These are phyloP conservation scores for Alternaria panax DNA, from an alignment of 2,329 filamentous ascomycete species.

Conservation along the genomic window DNA sequence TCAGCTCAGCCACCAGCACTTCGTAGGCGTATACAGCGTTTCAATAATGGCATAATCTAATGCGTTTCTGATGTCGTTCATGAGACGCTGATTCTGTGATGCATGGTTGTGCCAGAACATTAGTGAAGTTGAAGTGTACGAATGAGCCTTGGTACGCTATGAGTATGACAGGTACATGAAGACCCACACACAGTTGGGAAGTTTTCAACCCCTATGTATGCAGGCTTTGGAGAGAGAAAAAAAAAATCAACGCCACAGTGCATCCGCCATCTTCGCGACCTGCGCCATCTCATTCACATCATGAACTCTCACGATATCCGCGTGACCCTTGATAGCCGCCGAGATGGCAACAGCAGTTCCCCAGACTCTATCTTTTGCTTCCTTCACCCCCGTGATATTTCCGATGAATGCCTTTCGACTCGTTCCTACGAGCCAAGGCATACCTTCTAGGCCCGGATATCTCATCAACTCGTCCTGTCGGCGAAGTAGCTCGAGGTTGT, in stretches of 20 bases:
- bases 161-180: neutral
- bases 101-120: neutral
- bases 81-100: neutral
- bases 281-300: conserved; percentile 86
- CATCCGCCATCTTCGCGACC: conserved; percentile 87
- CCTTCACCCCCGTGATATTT: conserved; percentile 75
- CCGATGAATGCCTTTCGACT: conserved; percentile 93
- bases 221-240: too few species aligned
- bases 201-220: neutral
- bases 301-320: conserved; percentile 91
- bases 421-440: conserved; percentile 89
- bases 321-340: conserved; percentile 84
- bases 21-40: conserved; percentile 10
- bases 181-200: too few species aligned
- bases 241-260: conserved; percentile 71
- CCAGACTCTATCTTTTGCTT: conserved; percentile 75
- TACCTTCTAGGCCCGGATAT: conserved; percentile 63
- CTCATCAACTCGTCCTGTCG: conserved; percentile 65
- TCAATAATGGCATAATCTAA: conserved; percentile 19
- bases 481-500: conserved; percentile 83
- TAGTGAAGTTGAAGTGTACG: neutral
- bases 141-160: neutral
- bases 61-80: conserved; percentile 2
- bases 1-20: conserved; percentile 35
- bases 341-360: conserved; percentile 90